A percentile compares a stretch with the other conserved stretches of the same genome.
Evolutionary conservation across 1,139 yeast species (phyloP).

Genomic region (Kodamaea sp.): DNA sequence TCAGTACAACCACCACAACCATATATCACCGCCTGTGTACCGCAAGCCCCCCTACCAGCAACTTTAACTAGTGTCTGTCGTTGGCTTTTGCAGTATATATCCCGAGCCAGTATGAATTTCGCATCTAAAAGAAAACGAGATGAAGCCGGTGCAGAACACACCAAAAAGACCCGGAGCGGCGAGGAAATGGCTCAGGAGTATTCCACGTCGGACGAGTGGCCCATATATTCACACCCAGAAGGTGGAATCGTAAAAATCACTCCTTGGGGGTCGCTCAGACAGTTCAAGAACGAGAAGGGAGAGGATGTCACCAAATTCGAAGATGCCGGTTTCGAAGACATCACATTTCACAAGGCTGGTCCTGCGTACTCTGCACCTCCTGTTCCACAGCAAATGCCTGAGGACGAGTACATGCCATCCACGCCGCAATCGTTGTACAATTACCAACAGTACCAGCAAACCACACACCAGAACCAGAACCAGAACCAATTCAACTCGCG

Average conservation of each 20-base stretch:
- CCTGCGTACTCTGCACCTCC: constrained; percentile 1
- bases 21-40: background rate
- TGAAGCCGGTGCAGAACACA: constrained; percentile 17
- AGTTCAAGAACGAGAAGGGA: constrained; percentile 35
- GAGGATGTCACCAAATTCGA: constrained; percentile 44
- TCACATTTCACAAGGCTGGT: constrained; percentile 23
- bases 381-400: constrained; percentile 4
- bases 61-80: background rate
- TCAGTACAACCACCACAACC: background rate
- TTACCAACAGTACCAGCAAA: constrained; percentile 10
- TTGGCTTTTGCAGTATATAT: background rate
- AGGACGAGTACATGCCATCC: constrained; percentile 27
- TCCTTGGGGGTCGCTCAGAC: constrained; percentile 55
- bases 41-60: background rate
- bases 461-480: constrained; percentile 1
- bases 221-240: constrained; percentile 61
- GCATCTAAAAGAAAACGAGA: constrained; percentile 30
- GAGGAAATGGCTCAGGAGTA: constrained; percentile 18
- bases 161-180: constrained; percentile 27
- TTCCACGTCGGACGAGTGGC: constrained; percentile 51
- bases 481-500: constrained; percentile 1
- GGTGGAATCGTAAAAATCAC: constrained; percentile 66
- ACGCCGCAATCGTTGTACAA: constrained; percentile 40
- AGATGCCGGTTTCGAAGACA: constrained; percentile 43
- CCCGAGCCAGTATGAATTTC: constrained; percentile 15